Evolutionary conservation across 352 stramenopile genomes (phyloP), one percentile per base, ranked within the genome.

Genomic region (Phytophthora nicotianae): DNA sequence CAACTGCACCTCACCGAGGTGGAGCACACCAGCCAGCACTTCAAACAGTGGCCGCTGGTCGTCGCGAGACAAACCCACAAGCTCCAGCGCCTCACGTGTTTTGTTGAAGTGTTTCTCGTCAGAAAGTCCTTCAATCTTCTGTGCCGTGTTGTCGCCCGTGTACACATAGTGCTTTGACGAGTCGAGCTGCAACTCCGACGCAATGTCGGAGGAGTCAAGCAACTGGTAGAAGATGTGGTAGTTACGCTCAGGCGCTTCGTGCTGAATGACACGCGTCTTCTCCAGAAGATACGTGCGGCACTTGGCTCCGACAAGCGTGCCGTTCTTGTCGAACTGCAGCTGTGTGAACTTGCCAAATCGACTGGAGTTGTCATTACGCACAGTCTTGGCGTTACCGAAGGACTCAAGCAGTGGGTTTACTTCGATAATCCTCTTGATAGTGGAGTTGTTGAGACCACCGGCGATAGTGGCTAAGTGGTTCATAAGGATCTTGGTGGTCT

Each of bases 341-440:
- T 99, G 88, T 67, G 98, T 99, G 68, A 98, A 99, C 70, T 98
- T 98, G 49, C 96, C 97, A 74, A 99, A 99, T 27, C 97, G 88
- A 66, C 70, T 91, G 24, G 91, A 98, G 70, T 99, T 99, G 79
- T 98, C 92, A 77, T 99, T 99, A n/a, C 97, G 80, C 14, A 98
- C 81, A 0, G 97, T 99, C 68, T 98, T 97, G 57, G 97, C 96
- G 72, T 99, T 99, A 67, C 97, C 97, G 75, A 99, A 99, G 10
- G 92, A 95, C 80, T 99, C 97, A 2, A 99, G 81, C 41, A 99
- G 81, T n/a, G 97, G 97, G 77, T 99, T 99, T 17, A 97, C 96
- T 53, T 97, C 95, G 21, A 99, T 89, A 50, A 99, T 98, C 55
- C 93, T 90, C 62, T 98, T 98, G 61, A 98, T 97, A 23, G 96